A percentile compares a stretch with the other conserved stretches of the same genome.
phyloP scores from a whole-genome alignment of 768 basidiomycete genomes.

The Suillus alpinus region DNA sequence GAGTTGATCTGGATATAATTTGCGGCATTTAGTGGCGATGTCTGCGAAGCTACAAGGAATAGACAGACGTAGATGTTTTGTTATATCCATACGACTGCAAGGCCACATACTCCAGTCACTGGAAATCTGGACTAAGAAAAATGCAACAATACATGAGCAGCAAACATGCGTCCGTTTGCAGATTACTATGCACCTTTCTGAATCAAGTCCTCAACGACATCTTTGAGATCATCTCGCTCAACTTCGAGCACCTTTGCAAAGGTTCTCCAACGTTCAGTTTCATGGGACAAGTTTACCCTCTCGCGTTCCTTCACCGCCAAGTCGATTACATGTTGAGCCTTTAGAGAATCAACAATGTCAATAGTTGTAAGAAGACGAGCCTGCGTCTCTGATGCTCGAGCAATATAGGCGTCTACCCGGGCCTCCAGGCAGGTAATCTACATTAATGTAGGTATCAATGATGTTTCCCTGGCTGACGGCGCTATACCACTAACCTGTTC shows the following conservation, averaged over 20 bases:
- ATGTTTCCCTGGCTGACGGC: neutral
- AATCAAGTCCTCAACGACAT: conserved; percentile 50
- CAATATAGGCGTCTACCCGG: conserved; percentile 34
- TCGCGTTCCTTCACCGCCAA: conserved; percentile 31
- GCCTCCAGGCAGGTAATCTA: conserved; percentile 30
- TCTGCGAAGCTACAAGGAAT: conserved; percentile 9
- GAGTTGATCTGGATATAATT: conserved; percentile 18
- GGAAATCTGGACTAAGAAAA: conserved; percentile 40
- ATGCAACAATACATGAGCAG: conserved; percentile 2
- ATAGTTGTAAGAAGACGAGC: conserved; percentile 47
- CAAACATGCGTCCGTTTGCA: neutral
- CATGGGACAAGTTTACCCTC: conserved; percentile 34
- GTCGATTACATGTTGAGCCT: conserved; percentile 39
- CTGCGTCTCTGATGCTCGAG: conserved; percentile 42
- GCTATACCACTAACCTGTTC: conserved; percentile 19
- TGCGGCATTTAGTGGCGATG: conserved; percentile 7
- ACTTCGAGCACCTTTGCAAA: conserved; percentile 35
- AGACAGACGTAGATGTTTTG: conserved; percentile 42
- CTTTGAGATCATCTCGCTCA: conserved; percentile 53
- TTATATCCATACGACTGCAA: conserved; percentile 40
- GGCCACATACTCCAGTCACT: conserved; percentile 48
- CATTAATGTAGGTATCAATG: neutral
- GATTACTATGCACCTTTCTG: conserved; percentile 50
- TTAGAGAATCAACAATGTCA: conserved; percentile 47
- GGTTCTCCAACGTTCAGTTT: conserved; percentile 35